Evolutionary conservation across 2,329 filamentous ascomycete genomes (phyloP).

Genomic region (Rutstroemia sp.): DNA sequence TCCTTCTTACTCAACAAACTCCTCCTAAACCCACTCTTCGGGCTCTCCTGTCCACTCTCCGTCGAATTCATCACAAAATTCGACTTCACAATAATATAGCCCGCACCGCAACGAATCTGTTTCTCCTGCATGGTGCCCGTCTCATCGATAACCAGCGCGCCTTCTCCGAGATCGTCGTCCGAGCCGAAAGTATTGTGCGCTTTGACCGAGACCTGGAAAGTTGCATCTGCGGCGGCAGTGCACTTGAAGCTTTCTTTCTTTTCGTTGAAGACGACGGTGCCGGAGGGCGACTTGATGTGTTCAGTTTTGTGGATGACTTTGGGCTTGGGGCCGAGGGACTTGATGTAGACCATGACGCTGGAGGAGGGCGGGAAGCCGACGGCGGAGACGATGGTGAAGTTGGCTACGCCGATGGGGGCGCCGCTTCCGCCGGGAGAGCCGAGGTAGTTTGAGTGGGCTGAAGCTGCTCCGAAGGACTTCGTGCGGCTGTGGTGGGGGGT

Average conservation of each 20-base stretch:
- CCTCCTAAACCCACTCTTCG: constrained; percentile 38
- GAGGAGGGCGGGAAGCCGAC: constrained; percentile 67
- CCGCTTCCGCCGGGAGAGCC: constrained; percentile 34
- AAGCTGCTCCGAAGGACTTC: constrained; percentile 56
- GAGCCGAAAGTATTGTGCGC: constrained; percentile 79
- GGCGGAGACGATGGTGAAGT: constrained; percentile 73
- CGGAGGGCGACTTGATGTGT: constrained; percentile 66
- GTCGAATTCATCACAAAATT: constrained; percentile 53
- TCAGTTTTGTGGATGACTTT: constrained; percentile 91
- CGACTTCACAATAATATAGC: constrained; percentile 66
- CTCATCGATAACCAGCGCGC: constrained; percentile 88
- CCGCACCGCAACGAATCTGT: constrained; percentile 64
- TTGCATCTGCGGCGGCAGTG: constrained; percentile 69
- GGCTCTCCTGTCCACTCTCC: constrained; percentile 31
- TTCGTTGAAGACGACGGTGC: constrained; percentile 59
- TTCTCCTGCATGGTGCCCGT: constrained; percentile 61
- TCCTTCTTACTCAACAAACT: constrained; percentile 48
- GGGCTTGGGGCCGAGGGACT: constrained; percentile 56
- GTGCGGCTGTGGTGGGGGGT: constrained; percentile 34
- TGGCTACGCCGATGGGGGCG: constrained; percentile 64
- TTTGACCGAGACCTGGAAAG: constrained; percentile 81
- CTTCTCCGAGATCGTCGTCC: constrained; percentile 78
- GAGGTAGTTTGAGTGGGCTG: constrained; percentile 55
- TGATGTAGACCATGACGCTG: constrained; percentile 72
- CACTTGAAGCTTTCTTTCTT: constrained; percentile 66